Base-by-base conservation (phyloP, 2,329 filamentous ascomycete species). In the Neopestalotiopsis rosae region DNA sequence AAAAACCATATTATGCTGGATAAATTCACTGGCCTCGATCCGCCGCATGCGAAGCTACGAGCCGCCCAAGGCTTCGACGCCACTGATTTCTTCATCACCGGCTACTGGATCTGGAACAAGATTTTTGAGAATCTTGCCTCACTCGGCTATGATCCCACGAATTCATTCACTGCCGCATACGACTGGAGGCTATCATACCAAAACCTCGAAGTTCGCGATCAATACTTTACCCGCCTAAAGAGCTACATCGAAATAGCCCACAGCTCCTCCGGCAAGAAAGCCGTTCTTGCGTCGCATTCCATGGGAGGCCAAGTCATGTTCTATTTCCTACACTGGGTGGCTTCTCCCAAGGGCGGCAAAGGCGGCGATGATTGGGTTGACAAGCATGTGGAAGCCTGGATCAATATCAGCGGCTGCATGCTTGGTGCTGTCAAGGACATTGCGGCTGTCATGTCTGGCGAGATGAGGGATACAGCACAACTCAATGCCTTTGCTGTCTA, bases 91-190 rank as follows among this genome's bases (percentile, higher is more conserved):
- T 96, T 97, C 81, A 92, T 92, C 71, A 92, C 90, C 0, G 90
- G 90, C 10, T 99, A 99, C 82, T 99, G 96, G 96, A 98, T 99
- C 70, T 98, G 95, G 95, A 98, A 94, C 82, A 98, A 98, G 82
- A 98, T 99, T 70, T 86, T 99, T 64, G 96, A 99, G 82, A 99
- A 99, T 76, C 85, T 99, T 65, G 96, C 96, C 0, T 96, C 94
- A 0, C 92, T 99, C 69, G 96, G 96, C 14, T 99, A 99, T 79
- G 96, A 99, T 77, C 95, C 96, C 30, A 91, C 88, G 40, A 92
- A 90, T 75, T 90, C 89, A 2, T 92, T 88, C 74, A 92, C 90
- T 0, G 90, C 90, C 0, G 88, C 90, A 10, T 88, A 99, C 78
- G 96, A 99, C 81, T 99, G 96, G 96, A 90, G 96, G 30, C 84